Evolutionary conservation across 148 eudicot species (phyloP), one percentile per base, ranked within the genome.

Genomic region (Silene conica): DNA sequence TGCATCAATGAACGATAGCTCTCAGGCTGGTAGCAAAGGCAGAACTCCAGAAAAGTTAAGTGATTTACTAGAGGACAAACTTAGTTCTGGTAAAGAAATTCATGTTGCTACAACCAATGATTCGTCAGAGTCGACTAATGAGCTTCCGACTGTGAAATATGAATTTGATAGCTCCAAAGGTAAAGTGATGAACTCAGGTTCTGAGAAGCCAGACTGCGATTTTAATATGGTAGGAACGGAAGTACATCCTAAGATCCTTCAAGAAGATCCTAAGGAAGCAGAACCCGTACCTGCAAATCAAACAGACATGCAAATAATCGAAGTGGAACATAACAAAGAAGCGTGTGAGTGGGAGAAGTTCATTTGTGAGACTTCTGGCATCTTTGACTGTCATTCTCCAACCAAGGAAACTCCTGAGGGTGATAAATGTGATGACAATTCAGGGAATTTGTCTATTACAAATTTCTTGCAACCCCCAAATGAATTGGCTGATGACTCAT

Each of bases 291-390:
- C 34, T 60, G 70, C 61, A 55, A 73, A 70, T 76, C 73, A 78
- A 67, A 70, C 56, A 56, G 71, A 63, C 26, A 63, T 71, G 67
- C 75, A 43, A 68, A 11, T 46, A 62, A 76, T 54, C 38, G 77
- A 56, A 16, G 72, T 58, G 74, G 70, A 75, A 61, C 71, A 69
- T 34, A 80, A 66, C 56, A 73, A 54, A 50, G 78, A 73, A 38
- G 75, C 23, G 54, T 62, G 78, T 58, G 73, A 82, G 28, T 79
- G 82, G 84, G 86, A 73, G 20, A 81, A 60, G 54, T 68, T 81
- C 71, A 67, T 76, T 13, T 22, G 60, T 31, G 82, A 76, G n/a
- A 64, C 78, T 69, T 79, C 82, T 50, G 85, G 74, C 67, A 65
- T 73, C 22, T 73, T 79, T 58, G 14, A 70, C 23, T 79, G 72